phyloP scores from a whole-genome alignment of 345 rosid genomes.

The Salix udensis region DNA sequence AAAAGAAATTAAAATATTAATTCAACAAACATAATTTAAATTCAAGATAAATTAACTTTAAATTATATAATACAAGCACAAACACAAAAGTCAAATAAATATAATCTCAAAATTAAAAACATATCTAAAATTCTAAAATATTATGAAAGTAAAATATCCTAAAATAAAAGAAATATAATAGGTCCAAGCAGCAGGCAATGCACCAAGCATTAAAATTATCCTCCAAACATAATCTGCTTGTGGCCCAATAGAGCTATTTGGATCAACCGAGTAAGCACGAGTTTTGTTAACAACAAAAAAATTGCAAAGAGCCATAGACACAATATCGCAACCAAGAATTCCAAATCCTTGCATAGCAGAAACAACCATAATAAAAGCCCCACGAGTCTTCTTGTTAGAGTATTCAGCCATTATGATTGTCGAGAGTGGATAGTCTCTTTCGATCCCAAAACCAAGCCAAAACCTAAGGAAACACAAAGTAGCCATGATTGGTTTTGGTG shows the following conservation, averaged over 20 bases:
- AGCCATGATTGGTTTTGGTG: not conserved
- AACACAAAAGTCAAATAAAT: no score
- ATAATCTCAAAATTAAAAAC: no score
- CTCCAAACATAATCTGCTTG: slow-evolving; percentile 42
- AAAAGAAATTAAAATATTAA: no score
- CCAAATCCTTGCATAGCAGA: slow-evolving; percentile 49
- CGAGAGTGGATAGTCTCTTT: slow-evolving; percentile 40
- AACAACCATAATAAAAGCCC: slow-evolving; percentile 36
- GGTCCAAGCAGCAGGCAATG: slow-evolving; percentile 36
- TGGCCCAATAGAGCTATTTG: slow-evolving; percentile 26
- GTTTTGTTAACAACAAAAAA: slow-evolving; percentile 26
- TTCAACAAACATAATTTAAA: no score
- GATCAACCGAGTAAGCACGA: slow-evolving; percentile 11
- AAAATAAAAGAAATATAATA: slow-evolving; percentile 10
- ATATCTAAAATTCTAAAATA: no score
- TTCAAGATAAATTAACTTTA: no score
- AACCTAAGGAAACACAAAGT: slow-evolving; percentile 17
- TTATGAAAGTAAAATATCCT: no score
- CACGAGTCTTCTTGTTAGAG: slow-evolving; percentile 38
- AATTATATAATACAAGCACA: no score
- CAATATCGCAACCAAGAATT: slow-evolving; percentile 33
- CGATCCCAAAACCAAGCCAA: slow-evolving; percentile 22
- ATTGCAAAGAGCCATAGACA: slow-evolving; percentile 31
- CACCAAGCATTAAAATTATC: slow-evolving; percentile 36
- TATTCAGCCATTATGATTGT: slow-evolving; percentile 44